Evolutionary conservation across 225 moss, liverwort and hornwort species (phyloP), one percentile per base, ranked within the genome.

Genomic region (Sphagnum tenellum): DNA sequence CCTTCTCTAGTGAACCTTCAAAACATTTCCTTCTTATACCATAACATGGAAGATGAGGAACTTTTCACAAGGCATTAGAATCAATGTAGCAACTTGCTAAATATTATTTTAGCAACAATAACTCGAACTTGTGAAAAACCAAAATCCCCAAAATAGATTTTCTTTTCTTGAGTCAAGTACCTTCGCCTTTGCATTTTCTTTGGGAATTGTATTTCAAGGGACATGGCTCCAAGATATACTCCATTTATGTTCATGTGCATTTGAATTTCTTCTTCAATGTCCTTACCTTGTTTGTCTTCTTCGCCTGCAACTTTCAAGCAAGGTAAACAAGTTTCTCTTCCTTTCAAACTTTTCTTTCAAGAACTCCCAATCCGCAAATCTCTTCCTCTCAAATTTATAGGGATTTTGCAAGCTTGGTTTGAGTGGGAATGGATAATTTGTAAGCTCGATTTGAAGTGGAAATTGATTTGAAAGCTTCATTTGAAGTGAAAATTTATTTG

Each of bases 161-260:
- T 65, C 57, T 83, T 83, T 80, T 50, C n/a, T 79, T 83, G 48
- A 77, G 69, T 13, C 79, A 79, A 46, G 83, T 79, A 3, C 72
- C 68, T 3, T 53, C 79, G 65, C 83, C 79, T 7, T 58, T 83
- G 59, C 66, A 64, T 7, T 66, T 65, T 5, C 46, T 83, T 65
- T 83, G 83, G 83, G 83, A 83, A 65, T 77, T 79, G 46, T 83
- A 83, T 64, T 83, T 83, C 63, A 56, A 71, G 45, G 80, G 77
- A 3, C 72, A 83, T 48, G 67, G 61, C 29, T 29, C 29, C 29
- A 64, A 61, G 47, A 65, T 75, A 3, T 83, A 80, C 47, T 77
- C 79, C 11, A 68, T 83, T 54, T 83, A 72, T 66, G 45, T 83
- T 9, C 83, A 83, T 55, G 59, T 77, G 4, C 80, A 83, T 70